Conservation (phyloP, 345 rosid species). For the Linum usitatissimum region DNA sequence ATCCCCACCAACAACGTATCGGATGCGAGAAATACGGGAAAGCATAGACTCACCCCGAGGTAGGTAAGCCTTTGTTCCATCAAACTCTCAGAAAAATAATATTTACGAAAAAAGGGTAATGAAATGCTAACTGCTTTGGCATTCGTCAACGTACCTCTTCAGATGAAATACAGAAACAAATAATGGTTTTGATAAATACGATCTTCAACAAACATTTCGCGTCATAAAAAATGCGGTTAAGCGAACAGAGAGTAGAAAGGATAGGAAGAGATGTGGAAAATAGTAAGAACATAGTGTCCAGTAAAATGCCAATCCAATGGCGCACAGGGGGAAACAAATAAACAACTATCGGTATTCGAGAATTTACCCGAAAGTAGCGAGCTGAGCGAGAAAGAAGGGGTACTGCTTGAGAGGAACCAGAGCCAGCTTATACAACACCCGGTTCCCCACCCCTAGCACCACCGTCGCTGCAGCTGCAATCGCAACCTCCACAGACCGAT, state of each 20-base stretch:
- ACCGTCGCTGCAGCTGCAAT: constrained; percentile 67
- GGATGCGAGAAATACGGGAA: no score
- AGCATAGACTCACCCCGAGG: no score
- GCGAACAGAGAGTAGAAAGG: background rate
- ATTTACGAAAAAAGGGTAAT: no score
- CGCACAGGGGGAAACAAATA: background rate
- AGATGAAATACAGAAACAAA: no score
- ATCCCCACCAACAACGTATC: no score
- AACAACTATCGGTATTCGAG: background rate
- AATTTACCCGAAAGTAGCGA: constrained; percentile 80
- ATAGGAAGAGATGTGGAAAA: background rate
- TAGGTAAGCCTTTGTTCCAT: no score
- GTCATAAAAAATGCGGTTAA: no score
- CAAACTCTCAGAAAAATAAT: no score
- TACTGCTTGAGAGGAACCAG: constrained; percentile 75
- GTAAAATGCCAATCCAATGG: background rate
- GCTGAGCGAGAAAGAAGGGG: constrained; percentile 96
- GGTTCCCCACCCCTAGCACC: constrained; percentile 77
- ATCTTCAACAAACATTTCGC: no score
- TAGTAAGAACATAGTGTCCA: background rate
- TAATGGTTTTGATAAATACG: no score
- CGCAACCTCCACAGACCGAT: constrained; percentile 37
- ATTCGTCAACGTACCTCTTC: no score
- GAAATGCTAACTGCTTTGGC: no score
- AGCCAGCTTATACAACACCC: constrained; percentile 76